A percentile compares a stretch with the other conserved stretches of the same genome.
Conservation (phyloP, 805 yeast species). For the Pichia gijzeniarum region DNA sequence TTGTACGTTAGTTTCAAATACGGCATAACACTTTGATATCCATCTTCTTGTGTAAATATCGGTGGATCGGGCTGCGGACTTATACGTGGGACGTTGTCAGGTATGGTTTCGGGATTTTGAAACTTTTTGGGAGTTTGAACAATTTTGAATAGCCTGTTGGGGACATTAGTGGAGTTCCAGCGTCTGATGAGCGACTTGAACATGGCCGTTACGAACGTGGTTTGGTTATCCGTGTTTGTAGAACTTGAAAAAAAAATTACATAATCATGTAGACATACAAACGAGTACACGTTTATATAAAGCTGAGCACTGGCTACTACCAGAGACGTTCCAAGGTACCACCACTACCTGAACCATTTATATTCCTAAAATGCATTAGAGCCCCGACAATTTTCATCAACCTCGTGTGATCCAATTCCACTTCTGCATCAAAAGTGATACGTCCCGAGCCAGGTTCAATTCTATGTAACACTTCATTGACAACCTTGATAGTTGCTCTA, state of each 20-base stretch:
- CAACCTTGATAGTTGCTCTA: conserved; percentile 26
- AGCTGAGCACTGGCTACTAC: no score
- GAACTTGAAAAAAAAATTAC: no score
- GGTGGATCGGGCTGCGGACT: conserved; percentile 6
- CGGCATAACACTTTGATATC: conserved; percentile 6
- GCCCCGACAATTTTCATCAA: conserved; percentile 26
- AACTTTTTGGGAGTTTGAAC: neutral
- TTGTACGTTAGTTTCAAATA: neutral
- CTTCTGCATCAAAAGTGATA: conserved; percentile 29
- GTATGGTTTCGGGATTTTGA: neutral
- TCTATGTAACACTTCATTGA: conserved; percentile 14
- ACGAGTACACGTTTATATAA: no score
- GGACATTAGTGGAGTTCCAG: neutral
- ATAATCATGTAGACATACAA: no score
- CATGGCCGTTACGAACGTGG: no score
- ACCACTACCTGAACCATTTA: conserved; percentile 18
- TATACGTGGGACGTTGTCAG: neutral
- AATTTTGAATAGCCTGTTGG: neutral
- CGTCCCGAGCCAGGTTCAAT: conserved; percentile 26
- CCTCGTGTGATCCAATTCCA: conserved; percentile 33
- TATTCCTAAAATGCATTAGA: conserved; percentile 22
- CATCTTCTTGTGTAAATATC: conserved; percentile 1
- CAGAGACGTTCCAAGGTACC: conserved; percentile 27
- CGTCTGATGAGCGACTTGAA: no score
- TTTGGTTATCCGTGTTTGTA: no score